Conservation (phyloP, 164 flowering plant species). For the Paratinospora sagittata region DNA sequence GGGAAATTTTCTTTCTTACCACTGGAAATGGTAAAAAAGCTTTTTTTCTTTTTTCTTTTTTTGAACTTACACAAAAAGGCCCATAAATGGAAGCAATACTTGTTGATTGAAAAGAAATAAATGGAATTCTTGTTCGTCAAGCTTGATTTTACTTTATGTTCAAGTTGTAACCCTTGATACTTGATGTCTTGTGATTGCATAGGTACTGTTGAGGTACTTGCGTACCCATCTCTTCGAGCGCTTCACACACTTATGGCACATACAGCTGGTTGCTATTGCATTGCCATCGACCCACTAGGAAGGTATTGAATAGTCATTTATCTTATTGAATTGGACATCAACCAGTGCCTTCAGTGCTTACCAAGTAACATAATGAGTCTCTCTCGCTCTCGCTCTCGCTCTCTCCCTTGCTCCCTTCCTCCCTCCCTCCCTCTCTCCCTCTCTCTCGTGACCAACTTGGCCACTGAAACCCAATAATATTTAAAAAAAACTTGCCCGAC, state of each 20-base stretch:
- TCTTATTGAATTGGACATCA: background rate
- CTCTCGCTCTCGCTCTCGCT: no score
- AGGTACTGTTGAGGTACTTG: conserved; percentile 94
- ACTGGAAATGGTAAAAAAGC: conserved; percentile 72
- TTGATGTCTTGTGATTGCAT: conserved; percentile 8
- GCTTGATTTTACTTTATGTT: background rate
- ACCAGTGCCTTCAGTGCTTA: background rate
- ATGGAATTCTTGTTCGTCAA: background rate
- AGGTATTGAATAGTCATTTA: conserved; percentile 36
- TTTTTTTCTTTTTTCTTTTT: background rate
- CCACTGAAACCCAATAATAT: no score
- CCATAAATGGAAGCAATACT: background rate
- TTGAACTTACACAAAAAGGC: background rate
- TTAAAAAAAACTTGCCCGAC: no score
- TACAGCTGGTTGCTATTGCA: conserved; percentile 98
- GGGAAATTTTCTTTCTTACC: conserved; percentile 88
- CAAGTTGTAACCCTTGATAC: background rate
- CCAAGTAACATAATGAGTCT: no score
- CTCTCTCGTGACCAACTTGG: no score
- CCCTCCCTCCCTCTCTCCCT: no score
- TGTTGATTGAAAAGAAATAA: background rate
- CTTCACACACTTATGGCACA: conserved; percentile 91
- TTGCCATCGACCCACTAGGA: conserved; percentile 92
- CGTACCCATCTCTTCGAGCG: conserved; percentile 76
- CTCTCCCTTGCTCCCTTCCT: no score